Evolutionary conservation across 164 flowering plant genomes (phyloP), one percentile per base, ranked within the genome.

Genomic region (Vitis labrusca): DNA sequence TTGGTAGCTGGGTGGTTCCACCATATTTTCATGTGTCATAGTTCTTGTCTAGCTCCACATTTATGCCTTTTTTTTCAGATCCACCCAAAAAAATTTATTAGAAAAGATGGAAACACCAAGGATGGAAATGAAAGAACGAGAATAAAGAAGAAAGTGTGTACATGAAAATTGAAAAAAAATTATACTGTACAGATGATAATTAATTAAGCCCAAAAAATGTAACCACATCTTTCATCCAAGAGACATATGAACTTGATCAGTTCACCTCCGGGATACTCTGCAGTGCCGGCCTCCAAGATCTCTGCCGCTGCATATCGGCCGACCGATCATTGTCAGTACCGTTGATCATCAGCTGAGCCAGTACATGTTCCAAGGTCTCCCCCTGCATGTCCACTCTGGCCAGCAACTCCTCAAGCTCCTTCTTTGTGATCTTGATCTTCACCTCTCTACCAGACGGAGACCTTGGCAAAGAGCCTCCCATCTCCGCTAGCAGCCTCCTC

Each of bases 231-330:
- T 23, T 23, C 2, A 23, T 23, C 27, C 27, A 23, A 23, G 44
- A 37, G 44, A 37, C 6, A 37, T 32, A 2, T 37, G 44, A 50
- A 27, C 10, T 49, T 27, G 56, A 50, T 44, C 56, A 77, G 52
- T 74, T 63, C 8, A 75, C 69, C 77, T 83, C 85, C 0, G 85
- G 82, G 50, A 83, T 80, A 52, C 77, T 83, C 44, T 80, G 81
- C 10, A 83, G 71, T 16, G 47, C 73, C 2, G 85, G 85, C 69
- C 74, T 72, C 85, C 85, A 83, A 1, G 76, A 37, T n/a, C 76
- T 71, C 9, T 76, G 82, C 47, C 69, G 63, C 2, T 58, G 29
- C 51, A 13, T 19, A 27, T 64, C 69, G 9, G n/a, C 19, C 30
- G 16, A 5, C 23, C 10, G 19, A 1, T 57, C 10, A 8, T 3